Percentiles rank a stretch among this genome's conserved stretches.
phyloP scores from a whole-genome alignment of 768 basidiomycete genomes.

The Boletus pseudopeckii region DNA sequence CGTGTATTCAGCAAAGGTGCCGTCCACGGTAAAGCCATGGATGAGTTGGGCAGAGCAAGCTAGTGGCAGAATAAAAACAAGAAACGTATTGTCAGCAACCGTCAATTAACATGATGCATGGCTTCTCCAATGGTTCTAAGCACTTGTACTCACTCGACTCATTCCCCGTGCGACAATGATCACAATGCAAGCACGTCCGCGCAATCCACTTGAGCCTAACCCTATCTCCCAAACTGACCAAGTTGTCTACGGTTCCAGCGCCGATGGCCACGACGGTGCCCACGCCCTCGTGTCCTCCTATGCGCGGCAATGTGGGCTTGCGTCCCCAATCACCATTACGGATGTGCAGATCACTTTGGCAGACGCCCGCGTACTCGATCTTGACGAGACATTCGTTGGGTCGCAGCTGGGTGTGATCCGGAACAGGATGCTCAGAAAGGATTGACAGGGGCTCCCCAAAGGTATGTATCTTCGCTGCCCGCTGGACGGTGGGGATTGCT shows the following conservation, averaged over 20 bases:
- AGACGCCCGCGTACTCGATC: slow-evolving; percentile 41
- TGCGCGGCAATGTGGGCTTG: slow-evolving; percentile 28
- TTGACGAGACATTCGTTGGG: slow-evolving; percentile 37
- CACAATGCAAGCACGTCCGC: slow-evolving; percentile 38
- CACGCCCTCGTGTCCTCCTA: slow-evolving; percentile 48
- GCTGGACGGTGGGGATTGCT: slow-evolving; percentile 21
- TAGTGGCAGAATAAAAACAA: slow-evolving; percentile 1
- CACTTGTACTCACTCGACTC: slow-evolving; percentile 28
- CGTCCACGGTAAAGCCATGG: slow-evolving; percentile 41
- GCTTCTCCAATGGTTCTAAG: too few species aligned
- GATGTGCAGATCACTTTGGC: slow-evolving; percentile 41
- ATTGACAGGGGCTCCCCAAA: slow-evolving; percentile 12
- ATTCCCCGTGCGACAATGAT: slow-evolving; percentile 36
- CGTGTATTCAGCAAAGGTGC: slow-evolving; percentile 41
- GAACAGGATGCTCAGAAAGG: slow-evolving; percentile 17
- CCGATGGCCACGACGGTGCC: slow-evolving; percentile 45
- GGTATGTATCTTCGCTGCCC: slow-evolving; percentile 23
- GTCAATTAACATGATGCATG: not conserved
- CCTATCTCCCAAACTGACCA: slow-evolving; percentile 36
- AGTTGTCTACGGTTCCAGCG: slow-evolving; percentile 28
- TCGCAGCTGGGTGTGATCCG: slow-evolving; percentile 10
- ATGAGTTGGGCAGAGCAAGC: slow-evolving; percentile 5
- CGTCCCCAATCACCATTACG: slow-evolving; percentile 38
- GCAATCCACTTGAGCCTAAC: slow-evolving; percentile 46
- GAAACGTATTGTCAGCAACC: not conserved